These are phyloP conservation scores for Pichia manshurica DNA, from an alignment of 805 yeast genomes.

Conservation along the genomic window DNA sequence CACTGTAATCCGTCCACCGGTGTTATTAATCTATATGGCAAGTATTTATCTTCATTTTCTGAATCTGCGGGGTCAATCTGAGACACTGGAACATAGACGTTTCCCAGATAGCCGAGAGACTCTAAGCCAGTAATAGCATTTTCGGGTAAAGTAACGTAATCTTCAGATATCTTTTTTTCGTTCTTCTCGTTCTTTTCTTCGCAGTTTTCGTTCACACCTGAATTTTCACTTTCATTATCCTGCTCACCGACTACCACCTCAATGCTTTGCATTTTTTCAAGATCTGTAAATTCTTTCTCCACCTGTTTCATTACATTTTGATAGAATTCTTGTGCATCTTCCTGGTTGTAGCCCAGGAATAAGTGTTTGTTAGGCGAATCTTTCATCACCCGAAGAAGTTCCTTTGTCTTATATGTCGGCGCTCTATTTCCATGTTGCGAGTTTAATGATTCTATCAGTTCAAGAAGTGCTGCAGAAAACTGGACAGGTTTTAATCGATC, in stretches of 20 bases:
- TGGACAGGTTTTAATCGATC: conserved; percentile 13
- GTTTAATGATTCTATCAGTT: conserved; percentile 51
- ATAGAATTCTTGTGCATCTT: conserved; percentile 95
- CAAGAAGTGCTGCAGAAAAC: conserved; percentile 51
- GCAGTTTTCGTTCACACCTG: too few species aligned
- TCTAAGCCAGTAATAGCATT: conserved; percentile 35
- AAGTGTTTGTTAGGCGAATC: conserved; percentile 75
- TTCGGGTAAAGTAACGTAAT: conserved; percentile 24
- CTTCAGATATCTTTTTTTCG: conserved; percentile 19
- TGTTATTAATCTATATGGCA: conserved; percentile 58
- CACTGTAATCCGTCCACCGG: conserved; percentile 91
- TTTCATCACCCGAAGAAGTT: conserved; percentile 60
- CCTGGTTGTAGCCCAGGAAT: conserved; percentile 83
- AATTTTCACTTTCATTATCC: background rate
- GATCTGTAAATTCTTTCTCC: conserved; percentile 47
- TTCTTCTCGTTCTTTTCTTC: conserved; percentile 16
- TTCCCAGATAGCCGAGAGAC: conserved; percentile 52
- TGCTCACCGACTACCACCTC: conserved; percentile 5
- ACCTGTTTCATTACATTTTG: conserved; percentile 67
- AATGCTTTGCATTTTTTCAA: conserved; percentile 19
- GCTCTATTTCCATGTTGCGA: conserved; percentile 46
- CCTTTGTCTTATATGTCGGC: conserved; percentile 57
- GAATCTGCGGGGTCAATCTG: conserved; percentile 70
- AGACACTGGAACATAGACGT: conserved; percentile 62
- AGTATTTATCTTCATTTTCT: conserved; percentile 38